Conservation (phyloP, 345 rosid species). For the Brassica cretica region DNA sequence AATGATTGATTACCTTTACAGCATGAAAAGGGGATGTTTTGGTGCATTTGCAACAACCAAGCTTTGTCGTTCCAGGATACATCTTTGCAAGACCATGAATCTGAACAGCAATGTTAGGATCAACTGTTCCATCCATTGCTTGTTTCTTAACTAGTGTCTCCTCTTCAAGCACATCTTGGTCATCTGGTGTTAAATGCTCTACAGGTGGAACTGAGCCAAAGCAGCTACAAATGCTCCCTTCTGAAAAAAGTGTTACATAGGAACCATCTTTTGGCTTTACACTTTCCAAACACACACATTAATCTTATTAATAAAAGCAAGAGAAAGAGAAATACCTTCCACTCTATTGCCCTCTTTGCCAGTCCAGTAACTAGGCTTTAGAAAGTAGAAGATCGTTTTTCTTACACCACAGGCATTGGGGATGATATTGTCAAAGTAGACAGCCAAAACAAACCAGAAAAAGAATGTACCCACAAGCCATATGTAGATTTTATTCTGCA, state of each 20-base stretch:
- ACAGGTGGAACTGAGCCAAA: constrained; percentile 55
- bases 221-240: constrained; percentile 85
- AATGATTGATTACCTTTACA: constrained; percentile 51
- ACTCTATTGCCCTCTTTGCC: constrained; percentile 75
- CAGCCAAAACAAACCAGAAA: constrained; percentile 67
- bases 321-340: constrained; percentile 48
- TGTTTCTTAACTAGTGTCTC: constrained; percentile 63
- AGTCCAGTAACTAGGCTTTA: constrained; percentile 80
- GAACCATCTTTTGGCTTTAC: constrained; percentile 7
- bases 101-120: constrained; percentile 76
- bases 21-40: constrained; percentile 79
- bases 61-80: constrained; percentile 61
- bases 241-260: constrained; percentile 40
- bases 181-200: constrained; percentile 62
- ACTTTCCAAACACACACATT: background rate
- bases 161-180: constrained; percentile 84
- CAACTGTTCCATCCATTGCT: constrained; percentile 44
- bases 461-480: constrained; percentile 67
- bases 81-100: constrained; percentile 75
- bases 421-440: constrained; percentile 81
- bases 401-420: constrained; percentile 85
- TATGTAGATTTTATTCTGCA: constrained; percentile 67
- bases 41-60: constrained; percentile 69
- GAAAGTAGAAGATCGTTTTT: constrained; percentile 68
- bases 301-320: constrained; percentile 8